phyloP scores from a whole-genome alignment of 116 monocot species.

The Thalassia testudinum region DNA sequence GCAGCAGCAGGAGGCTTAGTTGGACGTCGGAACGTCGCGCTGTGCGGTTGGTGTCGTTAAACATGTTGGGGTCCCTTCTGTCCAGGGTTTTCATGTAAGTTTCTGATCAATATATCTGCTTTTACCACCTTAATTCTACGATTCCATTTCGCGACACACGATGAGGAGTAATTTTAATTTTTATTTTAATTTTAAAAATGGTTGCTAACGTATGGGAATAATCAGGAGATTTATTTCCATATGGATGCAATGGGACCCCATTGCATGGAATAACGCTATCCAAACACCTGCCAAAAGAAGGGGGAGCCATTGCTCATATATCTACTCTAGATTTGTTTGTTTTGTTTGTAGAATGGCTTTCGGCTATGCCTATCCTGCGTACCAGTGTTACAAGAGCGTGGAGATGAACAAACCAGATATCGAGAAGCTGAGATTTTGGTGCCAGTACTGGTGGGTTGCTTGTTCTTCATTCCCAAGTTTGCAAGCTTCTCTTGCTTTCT shows the following conservation, averaged over 20 bases:
- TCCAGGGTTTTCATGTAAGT: constrained; percentile 44
- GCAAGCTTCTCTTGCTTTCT: background rate
- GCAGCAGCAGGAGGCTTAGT: too few relatives aligned
- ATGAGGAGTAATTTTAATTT: too few relatives aligned
- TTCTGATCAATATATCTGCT: too few relatives aligned
- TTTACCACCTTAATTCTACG: too few relatives aligned
- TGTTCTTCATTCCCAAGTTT: background rate
- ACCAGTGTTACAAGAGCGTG: constrained; percentile 74
- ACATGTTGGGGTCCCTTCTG: constrained; percentile 64
- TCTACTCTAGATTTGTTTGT: background rate
- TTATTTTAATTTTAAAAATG: too few relatives aligned
- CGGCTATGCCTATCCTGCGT: constrained; percentile 84
- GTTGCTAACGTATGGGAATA: too few relatives aligned
- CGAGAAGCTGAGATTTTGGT: constrained; percentile 78
- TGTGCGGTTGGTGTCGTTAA: too few relatives aligned
- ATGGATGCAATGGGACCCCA: too few relatives aligned
- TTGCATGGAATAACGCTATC: background rate
- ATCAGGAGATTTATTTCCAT: background rate
- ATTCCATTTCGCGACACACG: too few relatives aligned
- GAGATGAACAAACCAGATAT: constrained; percentile 68
- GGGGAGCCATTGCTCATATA: too few relatives aligned
- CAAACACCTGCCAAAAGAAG: too few relatives aligned
- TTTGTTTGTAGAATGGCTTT: constrained; percentile 28
- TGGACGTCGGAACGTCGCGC: too few relatives aligned
- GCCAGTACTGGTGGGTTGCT: constrained; percentile 73